phyloP scores from a whole-genome alignment of 2,329 filamentous ascomycete species.

The Apiospora saccharicola region DNA sequence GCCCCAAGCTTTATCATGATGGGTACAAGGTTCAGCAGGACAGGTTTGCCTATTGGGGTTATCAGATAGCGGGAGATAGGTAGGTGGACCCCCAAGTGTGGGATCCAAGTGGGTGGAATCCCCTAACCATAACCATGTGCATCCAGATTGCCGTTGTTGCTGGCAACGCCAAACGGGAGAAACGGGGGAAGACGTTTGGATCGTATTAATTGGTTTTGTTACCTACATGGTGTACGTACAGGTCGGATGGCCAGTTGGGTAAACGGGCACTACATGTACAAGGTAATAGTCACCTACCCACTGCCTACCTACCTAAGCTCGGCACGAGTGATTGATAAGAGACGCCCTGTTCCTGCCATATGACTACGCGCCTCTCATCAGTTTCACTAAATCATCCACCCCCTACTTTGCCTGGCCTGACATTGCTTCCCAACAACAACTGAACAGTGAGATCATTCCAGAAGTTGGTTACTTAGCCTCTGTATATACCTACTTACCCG shows the following conservation, averaged over 20 bases:
- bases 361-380: neutral
- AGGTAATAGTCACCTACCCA: neutral
- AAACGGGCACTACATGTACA: neutral
- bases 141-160: neutral
- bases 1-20: conserved; percentile 20
- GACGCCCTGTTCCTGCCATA: conserved; percentile 15
- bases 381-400: neutral
- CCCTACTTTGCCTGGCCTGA: conserved; percentile 4
- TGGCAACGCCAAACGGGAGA: conserved; percentile 13
- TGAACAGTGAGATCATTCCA: neutral
- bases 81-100: conserved; percentile 15
- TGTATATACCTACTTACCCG: conserved; percentile 9
- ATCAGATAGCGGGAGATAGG: neutral
- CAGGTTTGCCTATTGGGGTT: conserved; percentile 7
- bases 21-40: conserved; percentile 7
- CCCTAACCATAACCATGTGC: neutral
- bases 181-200: neutral
- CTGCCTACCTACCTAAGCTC: neutral
- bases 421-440: conserved; percentile 10
- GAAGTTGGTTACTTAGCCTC: neutral
- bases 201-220: neutral
- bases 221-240: neutral
- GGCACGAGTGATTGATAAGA: conserved; percentile 10
- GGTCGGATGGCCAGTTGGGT: neutral
- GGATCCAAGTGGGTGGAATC: neutral